phyloP scores from a whole-genome alignment of 2,329 filamentous ascomycete genomes.

The Epichloe bromicola region DNA sequence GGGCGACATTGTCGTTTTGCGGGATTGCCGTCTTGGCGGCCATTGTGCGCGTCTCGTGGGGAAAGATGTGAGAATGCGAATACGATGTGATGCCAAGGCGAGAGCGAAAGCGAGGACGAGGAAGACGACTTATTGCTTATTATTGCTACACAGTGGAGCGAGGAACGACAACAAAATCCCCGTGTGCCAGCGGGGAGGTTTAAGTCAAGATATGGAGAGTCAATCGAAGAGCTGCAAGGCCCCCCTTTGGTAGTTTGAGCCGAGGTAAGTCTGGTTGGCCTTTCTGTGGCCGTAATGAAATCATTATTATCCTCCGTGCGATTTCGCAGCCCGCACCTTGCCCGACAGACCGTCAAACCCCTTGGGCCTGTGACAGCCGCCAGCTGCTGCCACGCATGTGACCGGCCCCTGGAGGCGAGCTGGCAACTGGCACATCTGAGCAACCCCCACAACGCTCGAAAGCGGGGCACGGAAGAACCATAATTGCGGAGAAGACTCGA shows the following conservation, averaged over 20 bases:
- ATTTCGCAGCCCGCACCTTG: not conserved
- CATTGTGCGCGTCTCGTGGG: conserved; percentile 10
- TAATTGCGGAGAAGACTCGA: conserved; percentile 3
- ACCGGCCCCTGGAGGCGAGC: not conserved
- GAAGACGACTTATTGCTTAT: no score
- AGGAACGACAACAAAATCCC: no score
- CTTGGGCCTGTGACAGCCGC: not conserved
- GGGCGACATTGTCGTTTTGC: conserved; percentile 92
- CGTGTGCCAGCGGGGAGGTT: no score
- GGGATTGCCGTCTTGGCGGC: conserved; percentile 52
- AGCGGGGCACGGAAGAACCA: conserved; percentile 5
- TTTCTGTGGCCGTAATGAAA: not conserved
- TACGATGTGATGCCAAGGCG: not conserved
- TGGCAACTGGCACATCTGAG: no score
- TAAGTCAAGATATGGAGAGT: no score
- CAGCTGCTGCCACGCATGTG: not conserved
- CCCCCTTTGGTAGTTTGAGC: not conserved
- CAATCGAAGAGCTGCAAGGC: no score
- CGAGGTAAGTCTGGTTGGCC: conserved; percentile 2
- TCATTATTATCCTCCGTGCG: not conserved
- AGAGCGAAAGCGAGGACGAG: no score
- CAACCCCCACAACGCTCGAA: no score
- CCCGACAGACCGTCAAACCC: not conserved
- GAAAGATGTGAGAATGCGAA: not conserved
- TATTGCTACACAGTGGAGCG: no score